Conservation (phyloP, 2,329 filamentous ascomycete genomes). For the Lachnellula hyalina region DNA sequence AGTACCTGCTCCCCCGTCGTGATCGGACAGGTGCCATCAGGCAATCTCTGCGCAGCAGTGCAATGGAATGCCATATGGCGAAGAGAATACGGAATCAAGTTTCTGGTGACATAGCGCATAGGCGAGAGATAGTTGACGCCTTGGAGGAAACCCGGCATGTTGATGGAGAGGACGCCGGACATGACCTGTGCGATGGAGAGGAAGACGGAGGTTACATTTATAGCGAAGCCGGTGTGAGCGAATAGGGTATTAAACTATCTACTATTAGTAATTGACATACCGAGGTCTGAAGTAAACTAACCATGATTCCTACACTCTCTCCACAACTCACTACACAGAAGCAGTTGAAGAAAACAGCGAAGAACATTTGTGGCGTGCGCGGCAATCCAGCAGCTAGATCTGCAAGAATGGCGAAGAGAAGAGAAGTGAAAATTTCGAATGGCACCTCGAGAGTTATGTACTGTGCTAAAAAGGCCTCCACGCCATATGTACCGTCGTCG, state of each 20-base stretch:
- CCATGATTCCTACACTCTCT: conserved; percentile 68
- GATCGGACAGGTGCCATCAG: conserved; percentile 58
- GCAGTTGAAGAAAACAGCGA: conserved; percentile 61
- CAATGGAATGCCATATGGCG: conserved; percentile 59
- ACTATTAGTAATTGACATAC: background rate
- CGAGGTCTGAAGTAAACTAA: conserved; percentile 7
- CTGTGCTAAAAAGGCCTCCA: conserved; percentile 64
- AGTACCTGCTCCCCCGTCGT: conserved; percentile 62
- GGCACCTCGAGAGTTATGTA: conserved; percentile 68
- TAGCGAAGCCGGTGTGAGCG: conserved; percentile 67
- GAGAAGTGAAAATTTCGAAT: conserved; percentile 60
- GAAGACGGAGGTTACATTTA: conserved; percentile 66
- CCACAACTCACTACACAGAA: conserved; percentile 72
- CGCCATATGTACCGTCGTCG: conserved; percentile 66
- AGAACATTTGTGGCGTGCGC: conserved; percentile 58
- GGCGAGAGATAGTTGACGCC: conserved; percentile 68
- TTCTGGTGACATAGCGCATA: conserved; percentile 63
- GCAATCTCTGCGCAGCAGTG: conserved; percentile 51
- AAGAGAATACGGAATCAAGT: conserved; percentile 62
- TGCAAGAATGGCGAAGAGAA: conserved; percentile 60
- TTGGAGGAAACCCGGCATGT: conserved; percentile 61
- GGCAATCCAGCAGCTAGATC: conserved; percentile 62
- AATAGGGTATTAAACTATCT: conserved; percentile 67
- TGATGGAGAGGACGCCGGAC: conserved; percentile 64
- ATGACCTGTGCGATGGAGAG: conserved; percentile 67